These are phyloP conservation scores for Diutina pseudorugosa DNA, from an alignment of 1,139 yeast species.

Conservation along the genomic window DNA sequence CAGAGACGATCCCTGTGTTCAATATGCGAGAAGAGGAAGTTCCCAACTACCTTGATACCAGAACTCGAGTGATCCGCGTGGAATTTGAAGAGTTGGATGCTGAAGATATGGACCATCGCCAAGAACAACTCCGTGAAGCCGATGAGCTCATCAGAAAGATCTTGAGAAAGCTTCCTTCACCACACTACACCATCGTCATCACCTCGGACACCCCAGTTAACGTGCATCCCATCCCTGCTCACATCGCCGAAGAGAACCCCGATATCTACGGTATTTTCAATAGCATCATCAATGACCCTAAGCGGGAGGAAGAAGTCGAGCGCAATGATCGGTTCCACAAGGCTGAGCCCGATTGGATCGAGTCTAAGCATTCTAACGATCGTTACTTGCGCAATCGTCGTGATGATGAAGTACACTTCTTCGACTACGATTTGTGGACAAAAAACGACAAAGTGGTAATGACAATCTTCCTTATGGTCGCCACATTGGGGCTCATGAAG, in stretches of 20 bases:
- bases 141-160: conserved; percentile 43
- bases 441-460: conserved; percentile 27
- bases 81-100: conserved; percentile 22
- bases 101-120: conserved; percentile 11
- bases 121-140: neutral
- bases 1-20: conserved; percentile 26
- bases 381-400: neutral
- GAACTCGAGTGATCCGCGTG: conserved; percentile 46
- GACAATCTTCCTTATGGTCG: conserved; percentile 22
- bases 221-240: conserved; percentile 19
- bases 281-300: conserved; percentile 32
- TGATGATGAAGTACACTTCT: conserved; percentile 24
- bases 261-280: conserved; percentile 29
- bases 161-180: conserved; percentile 56
- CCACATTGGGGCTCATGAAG: conserved; percentile 11
- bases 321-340: conserved; percentile 27
- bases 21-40: conserved; percentile 33
- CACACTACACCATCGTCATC: conserved; percentile 42
- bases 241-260: conserved; percentile 18
- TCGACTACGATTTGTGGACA: conserved; percentile 26
- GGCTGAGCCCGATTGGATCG: conserved; percentile 9
- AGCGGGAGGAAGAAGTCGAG: conserved; percentile 40
- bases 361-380: conserved; percentile 11
- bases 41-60: conserved; percentile 39
- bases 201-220: conserved; percentile 22